These are phyloP conservation scores for Aspergillus latus DNA, from an alignment of 2,329 filamentous ascomycete species.

Conservation along the genomic window DNA sequence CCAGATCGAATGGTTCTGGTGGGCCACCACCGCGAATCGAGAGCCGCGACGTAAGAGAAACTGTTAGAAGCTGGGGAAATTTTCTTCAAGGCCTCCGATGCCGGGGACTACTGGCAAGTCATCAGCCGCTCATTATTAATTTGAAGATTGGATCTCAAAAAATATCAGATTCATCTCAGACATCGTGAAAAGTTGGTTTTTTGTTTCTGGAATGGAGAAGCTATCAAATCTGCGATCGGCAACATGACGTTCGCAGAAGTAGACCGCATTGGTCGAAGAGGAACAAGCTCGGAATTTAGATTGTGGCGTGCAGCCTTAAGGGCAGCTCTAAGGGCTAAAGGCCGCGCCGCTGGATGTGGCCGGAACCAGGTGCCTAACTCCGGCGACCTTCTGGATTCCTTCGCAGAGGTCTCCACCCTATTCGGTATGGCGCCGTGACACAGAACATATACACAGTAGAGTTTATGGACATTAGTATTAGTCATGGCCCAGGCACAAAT, in stretches of 20 bases:
- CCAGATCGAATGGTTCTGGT: conserved; percentile 18
- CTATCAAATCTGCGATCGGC: conserved; percentile 1
- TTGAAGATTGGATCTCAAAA: background rate
- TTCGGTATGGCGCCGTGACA: too few relatives aligned
- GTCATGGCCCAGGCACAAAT: too few relatives aligned
- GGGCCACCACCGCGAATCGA: conserved; percentile 22
- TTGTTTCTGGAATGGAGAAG: background rate
- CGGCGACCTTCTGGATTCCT: background rate
- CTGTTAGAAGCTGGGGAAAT: conserved; percentile 22
- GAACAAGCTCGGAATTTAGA: conserved; percentile 8
- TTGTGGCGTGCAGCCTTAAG: conserved; percentile 6
- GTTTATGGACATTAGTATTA: too few relatives aligned
- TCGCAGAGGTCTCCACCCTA: background rate
- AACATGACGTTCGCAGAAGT: background rate
- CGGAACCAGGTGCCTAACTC: background rate
- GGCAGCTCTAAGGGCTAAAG: background rate
- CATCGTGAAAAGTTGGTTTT: background rate
- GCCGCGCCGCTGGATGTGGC: too few relatives aligned
- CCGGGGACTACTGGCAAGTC: conserved; percentile 5
- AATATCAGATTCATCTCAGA: too few relatives aligned
- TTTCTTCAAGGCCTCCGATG: conserved; percentile 13
- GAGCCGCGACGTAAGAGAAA: conserved; percentile 25
- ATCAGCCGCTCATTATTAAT: conserved; percentile 7
- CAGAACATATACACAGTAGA: too few relatives aligned
- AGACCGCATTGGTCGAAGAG: background rate